These are phyloP conservation scores for Fusarium brachygibbosum DNA, from an alignment of 2,329 filamentous ascomycete genomes.

Conservation along the genomic window DNA sequence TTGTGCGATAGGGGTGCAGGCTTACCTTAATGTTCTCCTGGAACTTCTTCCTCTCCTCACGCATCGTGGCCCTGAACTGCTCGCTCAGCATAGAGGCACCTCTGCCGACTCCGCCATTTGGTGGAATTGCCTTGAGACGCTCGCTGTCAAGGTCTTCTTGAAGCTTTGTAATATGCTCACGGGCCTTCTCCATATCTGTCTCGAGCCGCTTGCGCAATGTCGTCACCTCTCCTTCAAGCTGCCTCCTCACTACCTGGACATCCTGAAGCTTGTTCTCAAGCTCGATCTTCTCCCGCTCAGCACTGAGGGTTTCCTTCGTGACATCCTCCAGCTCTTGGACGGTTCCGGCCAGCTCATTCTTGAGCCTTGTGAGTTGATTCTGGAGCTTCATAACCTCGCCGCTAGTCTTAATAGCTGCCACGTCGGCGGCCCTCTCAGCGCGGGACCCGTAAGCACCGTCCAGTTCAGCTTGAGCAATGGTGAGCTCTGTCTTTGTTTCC, in stretches of 20 bases:
- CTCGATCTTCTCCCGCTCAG: slow-evolving; percentile 64
- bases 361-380: slow-evolving; percentile 64
- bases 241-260: slow-evolving; percentile 29
- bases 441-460: slow-evolving; percentile 72
- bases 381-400: slow-evolving; percentile 62
- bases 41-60: slow-evolving; percentile 69
- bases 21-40: slow-evolving; percentile 67
- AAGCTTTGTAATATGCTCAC: slow-evolving; percentile 57
- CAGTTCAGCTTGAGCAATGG: slow-evolving; percentile 71
- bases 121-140: slow-evolving; percentile 59
- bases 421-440: slow-evolving; percentile 70
- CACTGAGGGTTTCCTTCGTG: slow-evolving; percentile 64
- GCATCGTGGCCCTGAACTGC: slow-evolving; percentile 69
- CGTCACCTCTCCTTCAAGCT: slow-evolving; percentile 42
- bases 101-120: slow-evolving; percentile 52
- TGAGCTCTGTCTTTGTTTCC: slow-evolving; percentile 73
- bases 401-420: slow-evolving; percentile 66
- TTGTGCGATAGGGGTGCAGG: neutral
- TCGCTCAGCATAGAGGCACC: slow-evolving; percentile 68
- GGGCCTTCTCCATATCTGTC: slow-evolving; percentile 56
- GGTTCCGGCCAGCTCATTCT: slow-evolving; percentile 64
- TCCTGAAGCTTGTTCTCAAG: slow-evolving; percentile 57
- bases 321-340: slow-evolving; percentile 67
- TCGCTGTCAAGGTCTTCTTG: slow-evolving; percentile 67
- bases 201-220: slow-evolving; percentile 57